These are phyloP conservation scores for Torulaspora franciscae DNA, from an alignment of 805 yeast species.

Conservation along the genomic window DNA sequence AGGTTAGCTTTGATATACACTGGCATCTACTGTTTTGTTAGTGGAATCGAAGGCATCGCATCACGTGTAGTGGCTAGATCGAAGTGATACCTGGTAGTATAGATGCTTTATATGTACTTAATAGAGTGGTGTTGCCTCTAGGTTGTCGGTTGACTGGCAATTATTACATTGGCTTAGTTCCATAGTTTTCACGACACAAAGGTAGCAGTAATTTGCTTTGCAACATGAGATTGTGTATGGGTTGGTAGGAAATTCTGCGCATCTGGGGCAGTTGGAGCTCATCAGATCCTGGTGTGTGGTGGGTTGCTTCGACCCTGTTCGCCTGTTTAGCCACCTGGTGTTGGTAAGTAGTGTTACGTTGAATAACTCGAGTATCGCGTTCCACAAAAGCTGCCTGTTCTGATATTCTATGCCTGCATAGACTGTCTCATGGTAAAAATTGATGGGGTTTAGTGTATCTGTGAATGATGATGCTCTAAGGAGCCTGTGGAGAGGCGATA, in stretches of 20 bases:
- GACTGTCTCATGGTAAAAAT: conserved; percentile 20
- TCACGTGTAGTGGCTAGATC: background rate
- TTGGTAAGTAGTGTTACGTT: conserved; percentile 21
- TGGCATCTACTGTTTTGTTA: too few relatives aligned
- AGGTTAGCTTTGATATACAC: too few relatives aligned
- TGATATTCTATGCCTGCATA: conserved; percentile 25
- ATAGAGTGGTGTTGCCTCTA: conserved; percentile 11
- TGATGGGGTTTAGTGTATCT: background rate
- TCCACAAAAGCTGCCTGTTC: conserved; percentile 33
- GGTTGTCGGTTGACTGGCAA: conserved; percentile 9
- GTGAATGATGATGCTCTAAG: conserved; percentile 12
- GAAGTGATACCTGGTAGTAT: background rate
- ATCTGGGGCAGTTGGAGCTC: conserved; percentile 14
- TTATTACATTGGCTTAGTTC: conserved; percentile 15
- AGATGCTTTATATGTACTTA: background rate
- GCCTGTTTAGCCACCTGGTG: conserved; percentile 9
- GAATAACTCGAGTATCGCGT: conserved; percentile 28
- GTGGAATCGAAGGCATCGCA: background rate
- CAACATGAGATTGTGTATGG: conserved; percentile 25
- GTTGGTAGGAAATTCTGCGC: conserved; percentile 20
- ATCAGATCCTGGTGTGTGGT: background rate
- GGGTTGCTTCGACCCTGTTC: conserved; percentile 11
- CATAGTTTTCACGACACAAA: conserved; percentile 18
- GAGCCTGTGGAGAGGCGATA: conserved; percentile 21
- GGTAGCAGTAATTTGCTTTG: conserved; percentile 19